A percentile compares a stretch with the other conserved stretches of the same genome.
These are phyloP conservation scores for Pascua guehoae DNA, from an alignment of 1,284 basidiomycete species.

Conservation along the genomic window DNA sequence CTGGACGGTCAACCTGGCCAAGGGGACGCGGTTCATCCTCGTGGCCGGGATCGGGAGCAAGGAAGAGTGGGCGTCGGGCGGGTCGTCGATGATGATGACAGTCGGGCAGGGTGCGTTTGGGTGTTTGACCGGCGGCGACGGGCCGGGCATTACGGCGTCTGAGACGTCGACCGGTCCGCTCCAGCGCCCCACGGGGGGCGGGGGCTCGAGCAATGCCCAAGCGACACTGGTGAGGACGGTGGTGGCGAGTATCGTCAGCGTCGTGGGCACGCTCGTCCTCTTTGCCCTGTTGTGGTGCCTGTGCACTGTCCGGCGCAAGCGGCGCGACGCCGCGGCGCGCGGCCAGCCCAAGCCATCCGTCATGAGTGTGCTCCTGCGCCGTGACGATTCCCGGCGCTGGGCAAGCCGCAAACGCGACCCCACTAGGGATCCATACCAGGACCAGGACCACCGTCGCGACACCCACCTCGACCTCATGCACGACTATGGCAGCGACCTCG, in stretches of 20 bases:
- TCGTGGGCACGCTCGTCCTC: constrained; percentile 38
- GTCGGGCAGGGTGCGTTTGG: constrained; percentile 40
- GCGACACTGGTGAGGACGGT: constrained; percentile 30
- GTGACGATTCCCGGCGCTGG: constrained; percentile 8
- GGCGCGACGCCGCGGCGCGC: constrained; percentile 10
- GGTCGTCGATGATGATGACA: constrained; percentile 40
- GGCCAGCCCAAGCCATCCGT: constrained; percentile 9
- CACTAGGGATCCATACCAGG: constrained; percentile 7
- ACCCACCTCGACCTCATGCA: constrained; percentile 3
- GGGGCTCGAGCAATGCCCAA: not conserved
- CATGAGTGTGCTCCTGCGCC: constrained; percentile 1
- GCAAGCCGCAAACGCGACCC: constrained; percentile 2
- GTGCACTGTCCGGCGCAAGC: constrained; percentile 30
- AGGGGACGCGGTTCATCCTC: constrained; percentile 46
- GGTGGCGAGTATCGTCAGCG: constrained; percentile 59
- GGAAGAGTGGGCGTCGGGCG: constrained; percentile 45
- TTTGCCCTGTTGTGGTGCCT: constrained; percentile 48
- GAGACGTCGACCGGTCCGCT: constrained; percentile 2
- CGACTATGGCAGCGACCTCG: not conserved
- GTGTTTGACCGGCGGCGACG: constrained; percentile 22
- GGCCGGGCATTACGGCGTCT: constrained; percentile 32
- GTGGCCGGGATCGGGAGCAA: constrained; percentile 44
- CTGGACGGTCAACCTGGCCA: constrained; percentile 42
- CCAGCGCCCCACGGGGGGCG: not conserved
- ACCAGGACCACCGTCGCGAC: constrained; percentile 4